Evolutionary conservation across 2,329 filamentous ascomycete species (phyloP).

Genomic region (Diplodia sapinea): DNA sequence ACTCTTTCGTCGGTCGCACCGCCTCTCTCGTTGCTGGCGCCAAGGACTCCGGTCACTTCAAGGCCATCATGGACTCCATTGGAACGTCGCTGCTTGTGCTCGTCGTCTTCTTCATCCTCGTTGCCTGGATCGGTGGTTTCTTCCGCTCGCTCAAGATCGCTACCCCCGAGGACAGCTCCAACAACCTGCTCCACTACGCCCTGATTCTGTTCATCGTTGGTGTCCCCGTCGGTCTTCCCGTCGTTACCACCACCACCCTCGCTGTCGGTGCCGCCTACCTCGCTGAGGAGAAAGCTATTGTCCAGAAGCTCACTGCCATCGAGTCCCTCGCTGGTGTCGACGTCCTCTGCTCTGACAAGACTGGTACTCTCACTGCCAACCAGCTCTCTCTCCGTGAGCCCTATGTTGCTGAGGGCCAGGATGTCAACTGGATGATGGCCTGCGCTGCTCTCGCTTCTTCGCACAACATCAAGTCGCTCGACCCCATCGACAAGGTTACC

Average conservation of each 20-base stretch:
- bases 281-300: slow-evolving; percentile 77
- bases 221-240: slow-evolving; percentile 79
- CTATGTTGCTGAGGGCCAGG: slow-evolving; percentile 76
- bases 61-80: slow-evolving; percentile 83
- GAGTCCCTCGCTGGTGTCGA: slow-evolving; percentile 77
- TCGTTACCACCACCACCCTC: slow-evolving; percentile 78
- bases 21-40: slow-evolving; percentile 76
- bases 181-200: slow-evolving; percentile 71
- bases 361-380: slow-evolving; percentile 76
- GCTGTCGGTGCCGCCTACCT: slow-evolving; percentile 79
- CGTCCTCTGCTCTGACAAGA: slow-evolving; percentile 82
- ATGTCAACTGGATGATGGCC: slow-evolving; percentile 86
- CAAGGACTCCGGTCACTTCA: slow-evolving; percentile 78
- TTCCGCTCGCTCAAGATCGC: slow-evolving; percentile 72
- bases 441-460: slow-evolving; percentile 77
- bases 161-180: slow-evolving; percentile 61
- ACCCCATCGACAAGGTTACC: slow-evolving; percentile 80
- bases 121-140: slow-evolving; percentile 79
- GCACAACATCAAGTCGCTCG: slow-evolving; percentile 78
- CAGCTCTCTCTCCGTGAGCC: slow-evolving; percentile 79
- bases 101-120: slow-evolving; percentile 78
- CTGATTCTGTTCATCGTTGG: slow-evolving; percentile 76
- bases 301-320: slow-evolving; percentile 79
- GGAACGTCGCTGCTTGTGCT: slow-evolving; percentile 75
- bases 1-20: slow-evolving; percentile 79